Evolutionary conservation across 257 asterid genomes (phyloP), one percentile per base, ranked within the genome.

Genomic region (Primulina huaijiensis): DNA sequence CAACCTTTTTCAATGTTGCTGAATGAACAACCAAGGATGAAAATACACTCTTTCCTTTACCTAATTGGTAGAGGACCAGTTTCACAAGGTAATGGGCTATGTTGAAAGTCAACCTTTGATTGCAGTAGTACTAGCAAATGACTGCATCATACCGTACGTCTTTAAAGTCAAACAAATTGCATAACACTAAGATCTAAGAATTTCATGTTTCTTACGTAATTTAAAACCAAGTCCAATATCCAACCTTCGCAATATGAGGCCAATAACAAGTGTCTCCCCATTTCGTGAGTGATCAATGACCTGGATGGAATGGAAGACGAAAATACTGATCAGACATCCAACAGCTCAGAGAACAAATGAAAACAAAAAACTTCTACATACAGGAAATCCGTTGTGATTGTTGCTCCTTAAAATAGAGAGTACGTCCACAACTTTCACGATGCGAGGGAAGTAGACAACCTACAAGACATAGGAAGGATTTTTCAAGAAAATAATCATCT

Each of bases 61-160:
- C 99, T 89, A 78, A 87, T 81, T 40, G 96, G 97, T 64, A 80
- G 73, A 78, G 95, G 84, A 72, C 90, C 93, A 35, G 87, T 87
- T 84, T 84, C 95, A 70, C 74, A 76, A 43, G 99, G 97, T 74
- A 90, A 67, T 2, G 97, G 97, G 80, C 96, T 88, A 71, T 85
- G 96, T 74, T 94, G 99, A 79, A 94, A 94, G 81, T 94, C 99
- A 56, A 85, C 96, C 84, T 91, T 94, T 4, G 99, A 86, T 81
- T 88, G 99, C 80, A 94, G 75, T 64, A 94, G 95, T 55, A 94
- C 99, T 77, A 94, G 87, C 81, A 94, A 84, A 76, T 94, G 96
- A 82, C 99, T 94, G 92, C 90, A 86, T 3, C 19, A 46, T 72
- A 66, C 60, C 19, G 14, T 72, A 66, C 60, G 19, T 50, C 35